Evolutionary conservation across 2,329 filamentous ascomycete genomes (phyloP).

Genomic region (Hypoxylon sp.): DNA sequence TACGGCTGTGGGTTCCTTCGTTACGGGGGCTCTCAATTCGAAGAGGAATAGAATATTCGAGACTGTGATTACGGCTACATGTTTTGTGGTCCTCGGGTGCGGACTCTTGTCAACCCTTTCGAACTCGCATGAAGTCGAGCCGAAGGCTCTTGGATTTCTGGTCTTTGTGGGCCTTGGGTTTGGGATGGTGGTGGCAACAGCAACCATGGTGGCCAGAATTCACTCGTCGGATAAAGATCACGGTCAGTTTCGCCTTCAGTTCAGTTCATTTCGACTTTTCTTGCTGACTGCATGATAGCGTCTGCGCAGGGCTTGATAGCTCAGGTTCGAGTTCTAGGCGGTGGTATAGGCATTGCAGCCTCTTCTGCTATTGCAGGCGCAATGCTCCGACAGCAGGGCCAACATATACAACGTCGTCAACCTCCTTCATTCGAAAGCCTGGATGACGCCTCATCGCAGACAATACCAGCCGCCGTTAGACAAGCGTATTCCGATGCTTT

Average conservation of each 20-base stretch:
- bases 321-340: constrained; percentile 67
- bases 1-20: constrained; percentile 62
- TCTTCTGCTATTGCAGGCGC: constrained; percentile 64
- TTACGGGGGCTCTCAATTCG: constrained; percentile 61
- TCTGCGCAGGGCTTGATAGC: constrained; percentile 68
- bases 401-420: constrained; percentile 51
- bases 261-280: background rate
- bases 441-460: constrained; percentile 45
- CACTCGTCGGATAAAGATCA: constrained; percentile 63
- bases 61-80: constrained; percentile 60
- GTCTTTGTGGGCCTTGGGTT: constrained; percentile 68
- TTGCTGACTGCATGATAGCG: constrained; percentile 55
- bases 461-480: constrained; percentile 55
- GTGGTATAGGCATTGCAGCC: constrained; percentile 68
- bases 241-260: constrained; percentile 56
- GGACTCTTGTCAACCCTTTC: constrained; percentile 62
- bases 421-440: constrained; percentile 46
- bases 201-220: constrained; percentile 62
- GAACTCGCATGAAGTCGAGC: constrained; percentile 56
- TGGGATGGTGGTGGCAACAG: constrained; percentile 63
- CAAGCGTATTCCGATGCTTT: constrained; percentile 63
- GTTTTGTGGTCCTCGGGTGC: constrained; percentile 63
- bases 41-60: constrained; percentile 61
- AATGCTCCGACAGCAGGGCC: constrained; percentile 53
- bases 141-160: constrained; percentile 65